Evolutionary conservation across 2,329 filamentous ascomycete genomes (phyloP).

Genomic region (Cyphellophora europaea): DNA sequence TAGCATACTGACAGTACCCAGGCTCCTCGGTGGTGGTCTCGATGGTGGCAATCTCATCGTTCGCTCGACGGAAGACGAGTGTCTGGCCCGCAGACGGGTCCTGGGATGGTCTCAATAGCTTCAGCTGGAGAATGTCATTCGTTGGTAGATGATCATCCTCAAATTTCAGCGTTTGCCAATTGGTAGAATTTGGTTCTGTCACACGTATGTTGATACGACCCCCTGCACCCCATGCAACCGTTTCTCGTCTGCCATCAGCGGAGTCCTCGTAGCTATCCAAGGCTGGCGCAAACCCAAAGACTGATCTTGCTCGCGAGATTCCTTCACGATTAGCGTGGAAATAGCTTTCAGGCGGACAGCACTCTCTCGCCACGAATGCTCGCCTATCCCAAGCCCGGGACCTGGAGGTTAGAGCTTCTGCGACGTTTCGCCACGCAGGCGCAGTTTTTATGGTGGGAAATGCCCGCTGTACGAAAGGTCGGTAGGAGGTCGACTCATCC

Average conservation of each 20-base stretch:
- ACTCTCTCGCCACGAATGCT: constrained; percentile 45
- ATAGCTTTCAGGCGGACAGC: constrained; percentile 28
- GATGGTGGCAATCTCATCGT: constrained; percentile 33
- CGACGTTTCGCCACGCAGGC: constrained; percentile 39
- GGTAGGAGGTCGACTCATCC: constrained; percentile 39
- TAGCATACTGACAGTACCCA: constrained; percentile 26
- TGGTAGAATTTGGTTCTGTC: constrained; percentile 31
- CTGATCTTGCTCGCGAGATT: constrained; percentile 36
- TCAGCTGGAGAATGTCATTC: constrained; percentile 52
- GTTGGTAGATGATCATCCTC: constrained; percentile 21
- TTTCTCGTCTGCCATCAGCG: constrained; percentile 44
- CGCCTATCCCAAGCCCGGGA: constrained; percentile 49
- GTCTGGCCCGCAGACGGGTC: constrained; percentile 29
- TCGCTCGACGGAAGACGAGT: constrained; percentile 47
- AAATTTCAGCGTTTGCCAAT: constrained; percentile 18
- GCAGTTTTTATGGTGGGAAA: constrained; percentile 38
- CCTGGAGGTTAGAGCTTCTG: constrained; percentile 45
- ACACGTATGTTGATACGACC: constrained; percentile 45
- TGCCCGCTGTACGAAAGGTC: constrained; percentile 35
- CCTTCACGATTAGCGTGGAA: neutral
- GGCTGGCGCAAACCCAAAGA: constrained; percentile 48
- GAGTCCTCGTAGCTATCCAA: constrained; percentile 46
- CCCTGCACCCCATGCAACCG: constrained; percentile 52
- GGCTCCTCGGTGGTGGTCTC: constrained; percentile 10
- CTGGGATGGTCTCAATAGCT: constrained; percentile 39